A percentile compares a stretch with the other conserved stretches of the same genome.
These are phyloP conservation scores for Arthrobotrys conoides DNA, from an alignment of 2,329 filamentous ascomycete species.

Conservation along the genomic window DNA sequence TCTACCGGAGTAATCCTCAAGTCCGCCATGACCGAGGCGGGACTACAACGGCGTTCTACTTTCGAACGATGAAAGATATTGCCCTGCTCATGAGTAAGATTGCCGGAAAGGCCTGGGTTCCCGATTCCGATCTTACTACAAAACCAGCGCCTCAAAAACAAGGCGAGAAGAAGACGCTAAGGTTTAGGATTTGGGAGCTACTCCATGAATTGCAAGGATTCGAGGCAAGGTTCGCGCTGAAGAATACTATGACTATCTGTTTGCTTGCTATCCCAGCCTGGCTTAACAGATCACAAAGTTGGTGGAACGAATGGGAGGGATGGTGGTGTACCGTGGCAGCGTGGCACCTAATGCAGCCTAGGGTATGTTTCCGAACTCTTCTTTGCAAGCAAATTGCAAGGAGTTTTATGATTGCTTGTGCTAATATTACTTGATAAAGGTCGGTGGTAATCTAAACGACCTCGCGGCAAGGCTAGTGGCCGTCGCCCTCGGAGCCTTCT, in stretches of 20 bases:
- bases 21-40: conserved; percentile 75
- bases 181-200: conserved; percentile 70
- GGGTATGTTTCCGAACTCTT: conserved; percentile 65
- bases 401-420: neutral
- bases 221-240: conserved; percentile 73
- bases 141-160: conserved; percentile 35
- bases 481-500: conserved; percentile 71
- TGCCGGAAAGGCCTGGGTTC: conserved; percentile 65
- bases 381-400: neutral
- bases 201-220: conserved; percentile 73
- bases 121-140: conserved; percentile 40
- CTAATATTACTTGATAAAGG: conserved; percentile 64
- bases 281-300: conserved; percentile 68
- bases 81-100: conserved; percentile 67
- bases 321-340: conserved; percentile 75
- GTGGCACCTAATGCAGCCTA: conserved; percentile 73
- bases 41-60: conserved; percentile 71
- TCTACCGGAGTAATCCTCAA: conserved; percentile 73
- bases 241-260: conserved; percentile 70
- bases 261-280: conserved; percentile 73
- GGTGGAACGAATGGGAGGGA: conserved; percentile 73
- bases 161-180: conserved; percentile 67
- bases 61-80: conserved; percentile 67
- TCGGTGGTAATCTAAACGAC: conserved; percentile 74
- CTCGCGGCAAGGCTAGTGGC: conserved; percentile 71